A percentile compares a stretch with the other conserved stretches of the same genome.
phyloP scores from a whole-genome alignment of 2,329 filamentous ascomycete genomes.

The Fonsecaea nubica region DNA sequence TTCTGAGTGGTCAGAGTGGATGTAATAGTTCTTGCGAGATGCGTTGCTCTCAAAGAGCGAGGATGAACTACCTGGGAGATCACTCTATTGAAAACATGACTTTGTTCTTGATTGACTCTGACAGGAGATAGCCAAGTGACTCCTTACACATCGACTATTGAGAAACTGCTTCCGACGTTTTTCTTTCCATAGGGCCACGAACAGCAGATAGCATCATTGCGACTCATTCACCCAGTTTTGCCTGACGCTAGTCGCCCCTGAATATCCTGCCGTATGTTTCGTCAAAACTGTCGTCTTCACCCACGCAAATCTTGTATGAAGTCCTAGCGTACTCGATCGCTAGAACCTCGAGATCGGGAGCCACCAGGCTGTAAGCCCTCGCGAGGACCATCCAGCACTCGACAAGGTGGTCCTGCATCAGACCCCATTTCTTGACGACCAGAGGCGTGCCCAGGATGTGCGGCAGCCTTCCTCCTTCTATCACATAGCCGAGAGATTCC shows the following conservation, averaged over 20 bases:
- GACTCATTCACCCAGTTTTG: neutral
- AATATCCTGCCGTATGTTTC: neutral
- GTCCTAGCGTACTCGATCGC: neutral
- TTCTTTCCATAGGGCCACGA: too few species aligned
- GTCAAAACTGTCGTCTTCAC: neutral
- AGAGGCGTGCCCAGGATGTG: neutral
- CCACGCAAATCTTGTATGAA: slow-evolving; percentile 2
- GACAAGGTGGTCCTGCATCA: neutral
- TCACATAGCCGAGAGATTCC: neutral
- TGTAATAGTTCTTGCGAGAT: neutral
- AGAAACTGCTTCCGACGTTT: neutral
- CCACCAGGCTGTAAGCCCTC: neutral
- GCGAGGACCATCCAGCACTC: slow-evolving; percentile 1
- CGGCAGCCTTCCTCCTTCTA: neutral
- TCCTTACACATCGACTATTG: neutral
- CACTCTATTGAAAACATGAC: neutral
- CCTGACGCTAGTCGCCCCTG: neutral
- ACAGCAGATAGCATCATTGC: neutral
- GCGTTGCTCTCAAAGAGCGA: neutral
- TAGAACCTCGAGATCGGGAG: neutral
- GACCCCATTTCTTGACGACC: neutral
- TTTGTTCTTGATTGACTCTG: neutral
- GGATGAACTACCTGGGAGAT: neutral
- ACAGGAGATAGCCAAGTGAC: neutral
- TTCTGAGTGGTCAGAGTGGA: neutral